Percentiles rank a stretch among this genome's conserved stretches.
phyloP scores from a whole-genome alignment of 352 stramenopile species.

The Pythium phragmiticola region DNA sequence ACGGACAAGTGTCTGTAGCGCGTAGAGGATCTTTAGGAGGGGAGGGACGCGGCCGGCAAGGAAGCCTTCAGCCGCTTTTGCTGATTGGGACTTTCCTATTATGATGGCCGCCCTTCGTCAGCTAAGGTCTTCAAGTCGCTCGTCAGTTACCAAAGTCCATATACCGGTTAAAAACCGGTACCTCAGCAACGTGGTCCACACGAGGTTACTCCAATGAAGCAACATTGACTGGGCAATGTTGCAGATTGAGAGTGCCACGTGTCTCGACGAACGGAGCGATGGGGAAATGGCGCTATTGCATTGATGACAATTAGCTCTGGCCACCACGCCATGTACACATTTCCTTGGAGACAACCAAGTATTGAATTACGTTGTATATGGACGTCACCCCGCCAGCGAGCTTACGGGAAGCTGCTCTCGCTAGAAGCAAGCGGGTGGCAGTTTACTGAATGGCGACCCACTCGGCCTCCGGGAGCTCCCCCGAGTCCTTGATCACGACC shows the following conservation, averaged over 20 bases:
- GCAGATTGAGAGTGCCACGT: slow-evolving; percentile 25
- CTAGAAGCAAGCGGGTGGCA: neutral
- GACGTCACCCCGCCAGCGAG: neutral
- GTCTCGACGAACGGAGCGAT: neutral
- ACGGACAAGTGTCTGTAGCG: neutral
- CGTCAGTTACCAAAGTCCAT: slow-evolving; percentile 12
- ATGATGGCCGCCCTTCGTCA: neutral
- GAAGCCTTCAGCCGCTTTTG: neutral
- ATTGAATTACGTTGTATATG: neutral
- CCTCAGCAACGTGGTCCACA: neutral
- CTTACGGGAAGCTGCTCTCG: neutral
- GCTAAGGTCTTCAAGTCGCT: slow-evolving; percentile 13
- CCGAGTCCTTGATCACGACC: slow-evolving; percentile 95
- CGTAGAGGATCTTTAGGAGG: neutral
- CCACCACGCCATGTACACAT: neutral
- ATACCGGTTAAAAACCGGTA: slow-evolving; percentile 17
- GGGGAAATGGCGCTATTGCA: too few species aligned
- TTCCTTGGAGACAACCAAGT: neutral
- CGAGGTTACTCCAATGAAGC: neutral
- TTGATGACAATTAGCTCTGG: too few species aligned
- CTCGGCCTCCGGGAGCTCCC: slow-evolving; percentile 78
- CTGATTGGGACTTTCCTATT: neutral
- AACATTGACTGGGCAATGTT: neutral
- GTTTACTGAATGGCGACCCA: slow-evolving; percentile 47
- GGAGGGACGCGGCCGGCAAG: neutral